Evolutionary conservation across 768 basidiomycete genomes (phyloP), one percentile per base, ranked within the genome.

Genomic region (Tubosaeta brunneosetosa): DNA sequence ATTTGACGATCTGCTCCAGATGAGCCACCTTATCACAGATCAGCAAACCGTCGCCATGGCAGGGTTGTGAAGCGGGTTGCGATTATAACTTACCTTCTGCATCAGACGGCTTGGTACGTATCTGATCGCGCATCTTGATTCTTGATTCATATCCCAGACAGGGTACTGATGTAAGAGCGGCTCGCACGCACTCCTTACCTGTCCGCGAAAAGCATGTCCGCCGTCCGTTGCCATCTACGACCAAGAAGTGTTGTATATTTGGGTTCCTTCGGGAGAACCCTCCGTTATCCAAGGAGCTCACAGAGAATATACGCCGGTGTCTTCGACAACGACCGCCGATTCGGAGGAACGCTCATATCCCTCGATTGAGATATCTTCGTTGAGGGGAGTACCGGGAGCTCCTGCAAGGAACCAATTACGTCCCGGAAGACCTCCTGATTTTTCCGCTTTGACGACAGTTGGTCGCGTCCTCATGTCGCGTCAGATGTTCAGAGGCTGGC

Each of bases 201-300:
- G 32, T 13, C 49, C 52, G 25, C 55, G 49, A 42, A 52, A 22
- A 36, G 9, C 50, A 50, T 17, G 16, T 31, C 33, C 49, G 44
- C 8, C 46, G 45, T 44, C 51, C 51, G 8, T 25, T 66, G 40
- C 60, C 66, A 34, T 52, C 66, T 9, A 57, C 53, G n/a, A 58
- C 44, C 26, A 60, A 47, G 61, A 62, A 26, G 62, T 66, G 33
- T 37, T 66, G 13, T 64, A 66, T 59, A 52, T 47, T 45, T 58
- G 44, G 53, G 47, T 34, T 56, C 51, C 31, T 27, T 17, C 13
- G 6, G 50, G 37, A 31, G 49, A 37, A 37, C 44, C 50, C 36
- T 16, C 41, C 3, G 33, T 38, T 13, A 3, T 34, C 44, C 44
- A 29, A 34, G 33, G 3, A n/a, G 27, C 50, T 29, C 14, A 4